phyloP scores from a whole-genome alignment of 2,329 filamentous ascomycete genomes.

The Penicillium sp. region DNA sequence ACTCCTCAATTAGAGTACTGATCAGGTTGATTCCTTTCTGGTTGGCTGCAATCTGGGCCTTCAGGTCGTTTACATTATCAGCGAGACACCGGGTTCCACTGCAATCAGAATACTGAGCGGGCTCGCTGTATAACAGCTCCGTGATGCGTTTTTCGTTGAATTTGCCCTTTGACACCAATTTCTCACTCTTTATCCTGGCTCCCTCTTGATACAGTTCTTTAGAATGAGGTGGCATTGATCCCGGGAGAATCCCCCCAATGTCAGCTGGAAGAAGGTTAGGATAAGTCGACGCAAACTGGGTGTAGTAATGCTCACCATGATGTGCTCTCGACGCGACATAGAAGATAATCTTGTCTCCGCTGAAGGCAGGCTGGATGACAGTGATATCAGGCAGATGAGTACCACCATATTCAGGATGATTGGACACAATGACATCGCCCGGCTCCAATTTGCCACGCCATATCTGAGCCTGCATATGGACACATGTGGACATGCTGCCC shows the following conservation, averaged over 20 bases:
- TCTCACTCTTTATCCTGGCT: constrained; percentile 61
- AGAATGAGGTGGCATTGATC: constrained; percentile 73
- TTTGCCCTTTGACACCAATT: constrained; percentile 36
- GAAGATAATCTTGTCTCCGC: constrained; percentile 72
- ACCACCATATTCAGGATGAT: constrained; percentile 79
- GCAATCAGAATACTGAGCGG: constrained; percentile 68
- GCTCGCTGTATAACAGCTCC: constrained; percentile 66
- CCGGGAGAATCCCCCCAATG: constrained; percentile 73
- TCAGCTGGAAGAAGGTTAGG: constrained; percentile 31
- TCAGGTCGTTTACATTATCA: constrained; percentile 79
- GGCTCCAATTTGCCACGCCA: constrained; percentile 70
- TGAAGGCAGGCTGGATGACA: constrained; percentile 70
- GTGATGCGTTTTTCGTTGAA: constrained; percentile 73
- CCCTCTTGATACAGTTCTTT: constrained; percentile 64
- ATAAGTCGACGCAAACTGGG: too few relatives aligned
- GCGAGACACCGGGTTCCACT: constrained; percentile 70
- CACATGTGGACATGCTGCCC: constrained; percentile 76
- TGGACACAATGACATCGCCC: constrained; percentile 74
- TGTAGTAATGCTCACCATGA: constrained; percentile 51
- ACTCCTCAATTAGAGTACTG: constrained; percentile 67
- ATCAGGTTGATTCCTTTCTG: constrained; percentile 77
- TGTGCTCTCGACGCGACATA: constrained; percentile 74
- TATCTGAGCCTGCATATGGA: constrained; percentile 69
- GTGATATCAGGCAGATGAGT: constrained; percentile 79
- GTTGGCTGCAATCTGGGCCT: constrained; percentile 78